Base-by-base conservation (phyloP, 768 basidiomycete genomes). In the Mycena amicta region DNA sequence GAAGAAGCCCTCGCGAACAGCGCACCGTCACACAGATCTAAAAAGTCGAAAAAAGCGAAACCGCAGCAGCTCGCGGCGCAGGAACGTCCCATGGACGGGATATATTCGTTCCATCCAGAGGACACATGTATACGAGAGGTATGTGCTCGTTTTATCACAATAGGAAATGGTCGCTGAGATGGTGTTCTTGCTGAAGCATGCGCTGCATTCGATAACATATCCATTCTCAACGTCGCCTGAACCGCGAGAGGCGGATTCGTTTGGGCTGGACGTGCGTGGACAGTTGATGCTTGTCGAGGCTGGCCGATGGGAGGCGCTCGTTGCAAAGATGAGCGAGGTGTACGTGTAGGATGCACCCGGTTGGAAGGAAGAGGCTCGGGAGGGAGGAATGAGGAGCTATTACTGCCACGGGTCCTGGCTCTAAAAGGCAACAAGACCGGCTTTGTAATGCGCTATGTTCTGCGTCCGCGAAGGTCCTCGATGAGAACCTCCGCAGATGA, bases 81-180 rank as follows among this genome's bases (percentile, higher is more conserved):
- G 5, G 66, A 50, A 46, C 66, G 71, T 5, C 74, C 78, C 13
- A 65, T 66, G 2, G 84, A 85, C 53, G 83, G 86, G 0, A 75
- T 85, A 4, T 90, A 87, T 66, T 75, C 85, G 2, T 96, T 92
- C 75, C 94, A 97, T 67, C 87, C 90, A 0, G 95, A 97, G 70
- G 95, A 97, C 71, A 87, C 88, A 40, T 77, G 77, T 40, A 85
- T 94, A 52, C 79, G 82, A 55, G 73, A 84, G 76, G 92, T 91
- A 51, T 45, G 83, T 61, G 23, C n/a, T 65, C 47, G 26, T 15
- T 55, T 28, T 46, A 23, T 52, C 50, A 12, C 6, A 13, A 28
- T 50, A n/a, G 15, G 22, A 8, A 13, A 4, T 52, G 30, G n/a
- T n/a, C n/a, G n/a, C n/a, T 13, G 27, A 6, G n/a, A 15, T 5